Conservation (phyloP, 2,329 filamentous ascomycete species). For the Cytospora mali region DNA sequence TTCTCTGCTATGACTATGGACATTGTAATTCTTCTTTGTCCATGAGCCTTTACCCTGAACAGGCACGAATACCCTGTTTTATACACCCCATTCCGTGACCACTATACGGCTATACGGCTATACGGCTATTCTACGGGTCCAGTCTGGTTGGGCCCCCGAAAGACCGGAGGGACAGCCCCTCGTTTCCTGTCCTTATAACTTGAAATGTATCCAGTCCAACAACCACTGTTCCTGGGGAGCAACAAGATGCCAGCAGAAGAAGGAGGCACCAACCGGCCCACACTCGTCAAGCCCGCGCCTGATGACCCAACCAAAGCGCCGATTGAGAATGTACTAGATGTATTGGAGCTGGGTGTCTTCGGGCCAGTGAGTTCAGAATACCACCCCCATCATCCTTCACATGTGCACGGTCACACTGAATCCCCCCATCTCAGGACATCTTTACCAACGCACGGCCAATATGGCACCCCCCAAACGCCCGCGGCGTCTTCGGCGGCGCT, state of each 20-base stretch:
- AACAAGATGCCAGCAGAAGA: conserved; percentile 18
- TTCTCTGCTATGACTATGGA: not conserved
- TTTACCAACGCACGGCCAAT: conserved; percentile 83
- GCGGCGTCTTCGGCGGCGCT: conserved; percentile 90
- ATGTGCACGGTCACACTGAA: not conserved
- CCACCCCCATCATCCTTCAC: conserved; percentile 3
- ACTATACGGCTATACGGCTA: too few species aligned
- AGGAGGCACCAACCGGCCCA: conserved; percentile 40
- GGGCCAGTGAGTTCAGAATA: conserved; percentile 61
- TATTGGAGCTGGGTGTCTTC: conserved; percentile 77
- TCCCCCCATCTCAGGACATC: conserved; percentile 66
- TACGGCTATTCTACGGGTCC: too few species aligned
- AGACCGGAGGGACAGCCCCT: not conserved
- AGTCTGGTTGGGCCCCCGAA: not conserved
- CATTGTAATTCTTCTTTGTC: not conserved
- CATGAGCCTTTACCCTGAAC: not conserved
- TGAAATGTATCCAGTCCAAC: not conserved
- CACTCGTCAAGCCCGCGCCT: conserved; percentile 75
- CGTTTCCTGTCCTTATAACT: not conserved
- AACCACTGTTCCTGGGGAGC: not conserved
- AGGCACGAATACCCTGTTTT: not conserved
- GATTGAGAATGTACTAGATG: conserved; percentile 87
- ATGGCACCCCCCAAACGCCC: conserved; percentile 89
- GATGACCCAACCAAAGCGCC: conserved; percentile 71
- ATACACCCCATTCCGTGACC: not conserved